Evolutionary conservation across 345 rosid species (phyloP).

Genomic region (Eucalyptus tenuipes): DNA sequence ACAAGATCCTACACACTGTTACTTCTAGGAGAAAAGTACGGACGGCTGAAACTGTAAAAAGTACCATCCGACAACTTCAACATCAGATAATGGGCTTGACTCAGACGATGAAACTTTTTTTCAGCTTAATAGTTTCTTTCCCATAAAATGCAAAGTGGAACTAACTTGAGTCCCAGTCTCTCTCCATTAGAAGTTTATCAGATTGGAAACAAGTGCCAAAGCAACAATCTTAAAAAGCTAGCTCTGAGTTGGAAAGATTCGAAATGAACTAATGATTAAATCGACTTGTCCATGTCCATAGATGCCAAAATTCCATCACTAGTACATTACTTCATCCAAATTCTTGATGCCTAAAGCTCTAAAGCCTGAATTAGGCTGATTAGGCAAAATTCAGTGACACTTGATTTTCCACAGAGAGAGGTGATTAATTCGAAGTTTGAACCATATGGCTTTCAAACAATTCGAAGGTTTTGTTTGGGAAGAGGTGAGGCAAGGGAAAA

Average conservation of each 20-base stretch:
- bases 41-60: background rate
- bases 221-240: background rate
- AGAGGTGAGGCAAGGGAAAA: background rate
- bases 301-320: background rate
- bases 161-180: background rate
- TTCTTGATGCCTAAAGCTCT: background rate
- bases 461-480: background rate
- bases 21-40: background rate
- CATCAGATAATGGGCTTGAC: background rate
- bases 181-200: background rate
- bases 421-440: background rate
- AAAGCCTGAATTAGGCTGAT: background rate
- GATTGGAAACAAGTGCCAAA: background rate
- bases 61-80: background rate
- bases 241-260: background rate
- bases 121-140: background rate
- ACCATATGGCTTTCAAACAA: background rate
- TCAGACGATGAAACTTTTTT: background rate
- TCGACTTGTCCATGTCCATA: background rate
- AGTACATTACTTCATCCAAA: background rate
- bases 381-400: background rate
- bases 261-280: background rate
- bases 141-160: background rate
- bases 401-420: background rate
- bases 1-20: background rate